Evolutionary conservation across 192 early-diverging fungal genomes (phyloP).

Genomic region (Glomus cerebriforme): DNA sequence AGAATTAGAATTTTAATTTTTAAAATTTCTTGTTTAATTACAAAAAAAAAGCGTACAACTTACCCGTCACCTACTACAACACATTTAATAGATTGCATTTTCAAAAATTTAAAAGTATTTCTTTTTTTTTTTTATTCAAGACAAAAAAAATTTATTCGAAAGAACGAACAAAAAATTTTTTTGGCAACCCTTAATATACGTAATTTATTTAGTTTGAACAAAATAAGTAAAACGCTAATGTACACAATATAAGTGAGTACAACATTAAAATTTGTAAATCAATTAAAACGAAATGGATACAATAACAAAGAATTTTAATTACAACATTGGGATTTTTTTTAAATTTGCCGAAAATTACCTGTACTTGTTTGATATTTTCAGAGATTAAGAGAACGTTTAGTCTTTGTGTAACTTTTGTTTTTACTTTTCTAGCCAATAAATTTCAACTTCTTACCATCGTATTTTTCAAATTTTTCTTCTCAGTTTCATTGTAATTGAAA

Average conservation of each 20-base stretch:
- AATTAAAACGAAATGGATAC: neutral
- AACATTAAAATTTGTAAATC: neutral
- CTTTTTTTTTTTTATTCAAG: neutral
- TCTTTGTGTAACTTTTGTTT: no score
- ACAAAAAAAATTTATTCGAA: neutral
- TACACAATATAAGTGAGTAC: neutral
- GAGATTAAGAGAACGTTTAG: neutral
- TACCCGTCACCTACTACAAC: slow-evolving; percentile 86
- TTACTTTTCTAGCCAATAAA: no score
- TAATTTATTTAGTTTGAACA: neutral
- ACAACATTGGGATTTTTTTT: neutral
- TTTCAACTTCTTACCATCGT: no score
- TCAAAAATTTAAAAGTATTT: neutral
- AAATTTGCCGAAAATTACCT: neutral
- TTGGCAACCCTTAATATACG: neutral
- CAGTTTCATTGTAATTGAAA: no score
- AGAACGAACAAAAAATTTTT: neutral
- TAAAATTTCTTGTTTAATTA: neutral
- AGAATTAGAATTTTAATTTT: neutral
- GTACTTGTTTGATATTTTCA: neutral
- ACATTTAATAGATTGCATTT: slow-evolving; percentile 91
- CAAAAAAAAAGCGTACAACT: neutral
- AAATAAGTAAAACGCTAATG: neutral
- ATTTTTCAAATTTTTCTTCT: no score
- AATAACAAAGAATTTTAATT: neutral